Percentiles rank a stretch among this genome's conserved stretches.
phyloP scores from a whole-genome alignment of 345 rosid genomes.

The Murraya paniculata region DNA sequence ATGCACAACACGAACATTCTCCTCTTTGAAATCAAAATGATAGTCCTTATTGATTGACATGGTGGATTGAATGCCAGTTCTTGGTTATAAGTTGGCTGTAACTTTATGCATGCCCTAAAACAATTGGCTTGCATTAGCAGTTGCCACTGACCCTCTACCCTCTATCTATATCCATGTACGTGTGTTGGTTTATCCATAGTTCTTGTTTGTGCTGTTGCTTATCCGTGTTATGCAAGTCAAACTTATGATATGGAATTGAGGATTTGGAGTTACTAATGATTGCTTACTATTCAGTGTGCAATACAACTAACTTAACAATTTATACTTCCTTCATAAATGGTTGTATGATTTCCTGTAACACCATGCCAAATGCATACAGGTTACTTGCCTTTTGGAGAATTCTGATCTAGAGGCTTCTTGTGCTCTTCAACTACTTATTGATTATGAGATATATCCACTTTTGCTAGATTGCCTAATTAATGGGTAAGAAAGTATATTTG shows the following conservation, averaged over 20 bases:
- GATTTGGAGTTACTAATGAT: neutral
- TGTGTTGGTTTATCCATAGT: neutral
- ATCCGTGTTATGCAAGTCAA: neutral
- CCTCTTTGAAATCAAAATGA: neutral
- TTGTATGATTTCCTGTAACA: neutral
- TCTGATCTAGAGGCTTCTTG: slow-evolving; percentile 33
- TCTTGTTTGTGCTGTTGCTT: neutral
- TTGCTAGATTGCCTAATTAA: slow-evolving; percentile 62
- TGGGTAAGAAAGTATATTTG: slow-evolving; percentile 45
- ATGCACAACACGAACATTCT: neutral
- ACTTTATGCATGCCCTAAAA: neutral
- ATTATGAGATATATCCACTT: slow-evolving; percentile 62
- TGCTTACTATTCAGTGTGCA: neutral
- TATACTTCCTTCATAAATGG: neutral
- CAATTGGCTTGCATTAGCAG: neutral
- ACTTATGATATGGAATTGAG: neutral
- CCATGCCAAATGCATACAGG: slow-evolving; percentile 38
- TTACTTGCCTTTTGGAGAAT: slow-evolving; percentile 59
- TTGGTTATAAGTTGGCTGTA: neutral
- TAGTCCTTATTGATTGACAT: neutral
- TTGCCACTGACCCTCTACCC: neutral
- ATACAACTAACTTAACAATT: neutral
- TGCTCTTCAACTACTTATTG: slow-evolving; percentile 51
- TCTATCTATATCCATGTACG: neutral
- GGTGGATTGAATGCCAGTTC: neutral